Evolutionary conservation across 768 basidiomycete genomes (phyloP).

Genomic region (Pisolithus microcarpus): DNA sequence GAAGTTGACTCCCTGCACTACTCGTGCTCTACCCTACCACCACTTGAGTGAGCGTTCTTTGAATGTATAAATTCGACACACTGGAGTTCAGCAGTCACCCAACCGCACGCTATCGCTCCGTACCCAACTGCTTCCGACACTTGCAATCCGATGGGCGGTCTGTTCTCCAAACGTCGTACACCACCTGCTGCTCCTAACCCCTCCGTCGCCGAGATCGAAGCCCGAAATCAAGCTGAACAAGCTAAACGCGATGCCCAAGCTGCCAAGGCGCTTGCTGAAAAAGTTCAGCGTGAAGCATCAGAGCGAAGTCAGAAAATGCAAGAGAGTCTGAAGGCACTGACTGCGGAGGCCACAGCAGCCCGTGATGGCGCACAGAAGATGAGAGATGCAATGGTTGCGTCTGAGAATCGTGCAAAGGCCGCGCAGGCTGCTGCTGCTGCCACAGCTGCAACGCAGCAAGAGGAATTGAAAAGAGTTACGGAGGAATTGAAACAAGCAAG

Average conservation of each 20-base stretch:
- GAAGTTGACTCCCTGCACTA: too few relatives aligned
- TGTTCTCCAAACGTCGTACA: neutral
- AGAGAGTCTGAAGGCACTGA: conserved; percentile 4
- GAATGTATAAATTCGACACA: too few relatives aligned
- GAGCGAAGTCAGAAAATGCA: conserved; percentile 5
- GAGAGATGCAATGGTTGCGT: conserved; percentile 8
- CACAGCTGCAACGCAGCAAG: conserved; percentile 1
- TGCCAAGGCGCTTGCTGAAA: conserved; percentile 1
- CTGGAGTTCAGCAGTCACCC: too few relatives aligned
- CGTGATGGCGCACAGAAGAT: conserved; percentile 3
- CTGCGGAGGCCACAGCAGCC: conserved; percentile 3
- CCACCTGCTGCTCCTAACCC: conserved; percentile 9
- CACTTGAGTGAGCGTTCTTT: too few relatives aligned
- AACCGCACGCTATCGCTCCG: too few relatives aligned
- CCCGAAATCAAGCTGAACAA: conserved; percentile 3
- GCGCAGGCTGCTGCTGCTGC: conserved; percentile 5
- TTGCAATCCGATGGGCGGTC: neutral
- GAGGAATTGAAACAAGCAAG: conserved; percentile 10
- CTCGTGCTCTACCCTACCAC: too few relatives aligned
- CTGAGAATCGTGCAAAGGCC: neutral
- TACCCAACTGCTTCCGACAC: neutral
- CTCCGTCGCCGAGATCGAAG: conserved; percentile 4
- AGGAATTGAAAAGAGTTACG: conserved; percentile 4
- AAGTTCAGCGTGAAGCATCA: conserved; percentile 1
- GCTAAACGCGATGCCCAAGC: neutral